Evolutionary conservation across 768 basidiomycete genomes (phyloP).

Genomic region (Termitomyces sp.): DNA sequence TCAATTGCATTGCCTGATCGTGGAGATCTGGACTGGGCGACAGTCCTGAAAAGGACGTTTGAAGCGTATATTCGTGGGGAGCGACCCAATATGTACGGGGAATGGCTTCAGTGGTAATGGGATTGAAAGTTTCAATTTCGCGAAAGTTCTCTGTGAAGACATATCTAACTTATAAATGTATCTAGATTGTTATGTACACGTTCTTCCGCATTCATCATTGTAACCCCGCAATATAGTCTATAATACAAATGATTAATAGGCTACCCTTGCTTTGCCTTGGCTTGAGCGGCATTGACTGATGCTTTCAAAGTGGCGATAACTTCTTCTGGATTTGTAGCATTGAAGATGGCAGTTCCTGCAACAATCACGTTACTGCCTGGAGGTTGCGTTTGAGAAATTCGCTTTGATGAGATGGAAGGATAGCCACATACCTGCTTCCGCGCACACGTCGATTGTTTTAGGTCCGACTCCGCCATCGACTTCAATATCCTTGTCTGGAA

Average conservation of each 20-base stretch:
- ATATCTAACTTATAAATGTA: neutral
- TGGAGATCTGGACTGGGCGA: slow-evolving; percentile 87
- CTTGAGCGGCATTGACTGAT: slow-evolving; percentile 66
- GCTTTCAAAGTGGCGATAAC: slow-evolving; percentile 75
- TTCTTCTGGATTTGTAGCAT: slow-evolving; percentile 68
- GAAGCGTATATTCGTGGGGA: slow-evolving; percentile 92
- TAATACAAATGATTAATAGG: neutral
- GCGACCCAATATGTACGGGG: slow-evolving; percentile 93
- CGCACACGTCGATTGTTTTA: slow-evolving; percentile 83
- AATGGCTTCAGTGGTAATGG: slow-evolving; percentile 57
- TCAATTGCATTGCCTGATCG: slow-evolving; percentile 53
- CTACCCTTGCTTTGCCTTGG: slow-evolving; percentile 27
- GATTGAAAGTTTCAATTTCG: neutral
- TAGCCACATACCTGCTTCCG: slow-evolving; percentile 67
- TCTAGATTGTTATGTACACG: slow-evolving; percentile 2
- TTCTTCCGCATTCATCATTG: neutral
- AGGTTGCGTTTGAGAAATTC: neutral
- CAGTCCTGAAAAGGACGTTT: slow-evolving; percentile 93
- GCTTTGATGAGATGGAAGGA: neutral
- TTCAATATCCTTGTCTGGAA: slow-evolving; percentile 94
- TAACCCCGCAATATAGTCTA: neutral
- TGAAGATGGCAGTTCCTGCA: slow-evolving; percentile 94
- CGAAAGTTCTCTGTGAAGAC: neutral
- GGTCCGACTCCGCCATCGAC: slow-evolving; percentile 98
- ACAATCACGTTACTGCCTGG: slow-evolving; percentile 97